A percentile compares a stretch with the other conserved stretches of the same genome.
Evolutionary conservation across 495 filamentous ascomycete genomes (phyloP).

Genomic region (Cladorrhinum samala): DNA sequence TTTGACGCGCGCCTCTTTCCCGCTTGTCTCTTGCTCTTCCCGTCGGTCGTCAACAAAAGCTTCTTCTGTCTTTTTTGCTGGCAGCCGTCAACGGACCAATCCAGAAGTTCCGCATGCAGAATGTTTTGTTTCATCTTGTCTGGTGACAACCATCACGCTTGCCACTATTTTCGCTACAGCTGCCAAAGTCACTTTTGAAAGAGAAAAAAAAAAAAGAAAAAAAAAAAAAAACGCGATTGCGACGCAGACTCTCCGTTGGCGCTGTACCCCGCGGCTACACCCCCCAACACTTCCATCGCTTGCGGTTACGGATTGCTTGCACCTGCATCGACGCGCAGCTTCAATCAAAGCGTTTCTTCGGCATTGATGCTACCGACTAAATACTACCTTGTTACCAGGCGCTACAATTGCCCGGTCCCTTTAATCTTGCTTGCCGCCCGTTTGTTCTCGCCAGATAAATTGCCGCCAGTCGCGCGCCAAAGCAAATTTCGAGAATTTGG

Average conservation of each 20-base stretch:
- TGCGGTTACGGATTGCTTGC: conserved; percentile 4
- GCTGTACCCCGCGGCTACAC: conserved; percentile 11
- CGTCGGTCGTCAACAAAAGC: neutral
- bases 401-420: conserved; percentile 15
- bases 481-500: too few relatives aligned
- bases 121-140: conserved; percentile 19
- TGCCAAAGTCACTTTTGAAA: neutral
- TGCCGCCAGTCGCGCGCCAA: conserved; percentile 22
- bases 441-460: conserved; percentile 4
- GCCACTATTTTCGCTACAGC: conserved; percentile 10
- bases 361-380: neutral
- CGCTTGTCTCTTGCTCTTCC: neutral
- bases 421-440: conserved; percentile 19
- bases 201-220: too few relatives aligned
- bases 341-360: neutral
- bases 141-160: neutral
- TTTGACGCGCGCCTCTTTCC: conserved; percentile 22
- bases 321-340: neutral
- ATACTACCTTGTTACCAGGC: conserved; percentile 12
- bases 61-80: neutral
- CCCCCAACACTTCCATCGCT: too few relatives aligned
- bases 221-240: conserved; percentile 1
- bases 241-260: conserved; percentile 8
- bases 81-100: conserved; percentile 17
- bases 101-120: conserved; percentile 2